Evolutionary conservation across 2,329 filamentous ascomycete species (phyloP).

Genomic region (Scytalidium sp.): DNA sequence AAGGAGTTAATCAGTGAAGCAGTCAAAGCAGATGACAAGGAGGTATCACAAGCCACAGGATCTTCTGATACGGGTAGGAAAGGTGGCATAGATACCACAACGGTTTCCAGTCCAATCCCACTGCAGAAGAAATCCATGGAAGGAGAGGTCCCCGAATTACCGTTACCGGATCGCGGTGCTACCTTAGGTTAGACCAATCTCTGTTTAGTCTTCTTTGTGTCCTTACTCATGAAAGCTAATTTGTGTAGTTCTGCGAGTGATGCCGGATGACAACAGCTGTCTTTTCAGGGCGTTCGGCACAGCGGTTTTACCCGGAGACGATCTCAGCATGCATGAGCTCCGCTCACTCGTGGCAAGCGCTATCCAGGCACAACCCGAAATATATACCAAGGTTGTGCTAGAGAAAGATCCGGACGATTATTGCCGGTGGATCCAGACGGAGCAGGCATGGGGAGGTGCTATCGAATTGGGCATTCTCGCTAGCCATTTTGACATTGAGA

Average conservation of each 20-base stretch:
- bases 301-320: slow-evolving; percentile 60
- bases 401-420: slow-evolving; percentile 71
- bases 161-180: slow-evolving; percentile 47
- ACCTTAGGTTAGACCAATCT: slow-evolving; percentile 41
- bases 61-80: neutral
- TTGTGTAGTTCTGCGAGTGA: slow-evolving; percentile 72
- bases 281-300: slow-evolving; percentile 87
- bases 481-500: slow-evolving; percentile 80
- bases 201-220: slow-evolving; percentile 33
- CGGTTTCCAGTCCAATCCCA: slow-evolving; percentile 13
- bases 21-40: neutral
- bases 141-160: slow-evolving; percentile 30
- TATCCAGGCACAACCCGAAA: slow-evolving; percentile 69
- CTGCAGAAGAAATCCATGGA: slow-evolving; percentile 25
- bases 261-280: slow-evolving; percentile 96
- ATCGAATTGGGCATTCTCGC: slow-evolving; percentile 87
- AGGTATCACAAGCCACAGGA: neutral
- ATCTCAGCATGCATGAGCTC: slow-evolving; percentile 68
- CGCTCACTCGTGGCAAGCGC: slow-evolving; percentile 74
- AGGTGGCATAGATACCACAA: neutral
- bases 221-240: slow-evolving; percentile 17
- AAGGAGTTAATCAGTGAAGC: neutral
- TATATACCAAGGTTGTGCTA: slow-evolving; percentile 74
- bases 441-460: slow-evolving; percentile 84
- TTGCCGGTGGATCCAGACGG: slow-evolving; percentile 75